These are phyloP conservation scores for Claviceps pazoutovae DNA, from an alignment of 2,329 filamentous ascomycete genomes.

Conservation along the genomic window DNA sequence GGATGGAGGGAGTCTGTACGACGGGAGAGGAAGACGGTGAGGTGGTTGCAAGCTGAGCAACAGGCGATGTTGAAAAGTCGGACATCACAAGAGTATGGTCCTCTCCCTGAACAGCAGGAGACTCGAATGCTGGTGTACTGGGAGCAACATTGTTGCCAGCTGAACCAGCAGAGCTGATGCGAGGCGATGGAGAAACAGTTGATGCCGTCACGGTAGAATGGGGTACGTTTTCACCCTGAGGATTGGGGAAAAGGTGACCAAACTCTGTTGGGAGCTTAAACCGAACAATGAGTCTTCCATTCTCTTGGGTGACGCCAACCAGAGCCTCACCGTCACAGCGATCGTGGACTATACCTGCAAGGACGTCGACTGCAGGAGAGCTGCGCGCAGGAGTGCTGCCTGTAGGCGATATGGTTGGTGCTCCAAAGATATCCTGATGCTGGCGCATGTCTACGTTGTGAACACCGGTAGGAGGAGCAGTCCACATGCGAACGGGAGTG, in stretches of 20 bases:
- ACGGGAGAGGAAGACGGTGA: not conserved
- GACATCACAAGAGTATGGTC: conserved; percentile 2
- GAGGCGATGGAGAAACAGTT: conserved; percentile 12
- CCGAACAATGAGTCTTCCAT: conserved; percentile 20
- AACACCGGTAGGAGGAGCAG: conserved; percentile 10
- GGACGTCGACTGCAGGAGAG: conserved; percentile 10
- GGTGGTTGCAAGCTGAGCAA: not conserved
- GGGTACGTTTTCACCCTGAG: conserved; percentile 16
- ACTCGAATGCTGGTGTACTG: not conserved
- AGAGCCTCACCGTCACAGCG: conserved; percentile 17
- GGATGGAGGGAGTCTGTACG: not conserved
- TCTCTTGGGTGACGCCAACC: conserved; percentile 15
- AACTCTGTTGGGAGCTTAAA: conserved; percentile 24
- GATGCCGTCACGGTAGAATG: conserved; percentile 12
- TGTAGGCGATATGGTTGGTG: conserved; percentile 7
- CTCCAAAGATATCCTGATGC: conserved; percentile 22
- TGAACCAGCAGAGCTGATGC: conserved; percentile 8
- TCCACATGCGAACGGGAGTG: conserved; percentile 2
- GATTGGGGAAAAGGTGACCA: conserved; percentile 17
- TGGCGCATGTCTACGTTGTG: conserved; percentile 22
- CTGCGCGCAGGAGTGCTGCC: not conserved
- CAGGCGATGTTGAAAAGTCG: not conserved
- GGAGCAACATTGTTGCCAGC: not conserved
- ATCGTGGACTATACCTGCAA: conserved; percentile 15
- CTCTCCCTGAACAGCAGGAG: not conserved